Percentiles rank a stretch among this genome's conserved stretches.
phyloP scores from a whole-genome alignment of 164 flowering plant species.

The Macadamia tetraphylla region DNA sequence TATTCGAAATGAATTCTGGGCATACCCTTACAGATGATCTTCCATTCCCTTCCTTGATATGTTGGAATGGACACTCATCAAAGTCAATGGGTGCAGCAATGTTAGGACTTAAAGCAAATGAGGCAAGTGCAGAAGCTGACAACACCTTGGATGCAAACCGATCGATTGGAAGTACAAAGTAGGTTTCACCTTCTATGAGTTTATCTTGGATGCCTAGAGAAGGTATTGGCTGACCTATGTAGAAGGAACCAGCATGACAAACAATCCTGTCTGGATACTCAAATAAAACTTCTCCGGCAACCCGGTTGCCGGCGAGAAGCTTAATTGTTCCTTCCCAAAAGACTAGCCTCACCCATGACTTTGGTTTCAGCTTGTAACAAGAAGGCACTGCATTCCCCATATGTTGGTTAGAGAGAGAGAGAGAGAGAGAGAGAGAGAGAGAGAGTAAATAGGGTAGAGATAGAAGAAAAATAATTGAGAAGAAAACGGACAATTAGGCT shows the following conservation, averaged over 20 bases:
- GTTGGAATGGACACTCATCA: constrained; percentile 49
- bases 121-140: constrained; percentile 40
- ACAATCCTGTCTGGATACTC: constrained; percentile 69
- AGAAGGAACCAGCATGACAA: constrained; percentile 82
- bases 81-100: constrained; percentile 22
- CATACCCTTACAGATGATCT: constrained; percentile 55
- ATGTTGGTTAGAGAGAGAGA: background rate
- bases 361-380: constrained; percentile 17
- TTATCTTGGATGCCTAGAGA: constrained; percentile 47
- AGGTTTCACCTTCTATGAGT: constrained; percentile 49
- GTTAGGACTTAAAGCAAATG: constrained; percentile 29
- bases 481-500: too few species aligned
- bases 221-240: constrained; percentile 70
- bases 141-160: constrained; percentile 37
- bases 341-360: constrained; percentile 39
- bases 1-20: constrained; percentile 56
- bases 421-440: constrained; percentile 1
- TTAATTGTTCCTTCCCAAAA: constrained; percentile 57
- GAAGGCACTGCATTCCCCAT: constrained; percentile 45
- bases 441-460: background rate
- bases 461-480: too few species aligned
- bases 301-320: constrained; percentile 29
- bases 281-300: constrained; percentile 88
- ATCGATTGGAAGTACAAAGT: constrained; percentile 78
- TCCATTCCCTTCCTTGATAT: constrained; percentile 53